These are phyloP conservation scores for Diaporthe sp. DNA, from an alignment of 2,329 filamentous ascomycete species.

Conservation along the genomic window DNA sequence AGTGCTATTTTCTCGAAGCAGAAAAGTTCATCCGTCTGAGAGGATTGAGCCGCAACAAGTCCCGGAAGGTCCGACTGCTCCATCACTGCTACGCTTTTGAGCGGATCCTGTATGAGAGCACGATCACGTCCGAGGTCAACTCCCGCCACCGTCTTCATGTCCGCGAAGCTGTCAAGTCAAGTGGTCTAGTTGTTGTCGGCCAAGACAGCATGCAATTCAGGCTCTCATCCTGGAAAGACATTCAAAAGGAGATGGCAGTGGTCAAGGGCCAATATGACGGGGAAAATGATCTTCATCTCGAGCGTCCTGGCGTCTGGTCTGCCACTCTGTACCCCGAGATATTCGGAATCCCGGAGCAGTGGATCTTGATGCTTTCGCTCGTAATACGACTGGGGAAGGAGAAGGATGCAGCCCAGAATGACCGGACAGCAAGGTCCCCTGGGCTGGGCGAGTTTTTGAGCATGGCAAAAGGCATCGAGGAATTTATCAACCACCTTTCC, in stretches of 20 bases:
- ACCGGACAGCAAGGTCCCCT: constrained; percentile 32
- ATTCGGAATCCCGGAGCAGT: constrained; percentile 55
- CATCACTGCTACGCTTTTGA: constrained; percentile 59
- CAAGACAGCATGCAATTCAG: constrained; percentile 52
- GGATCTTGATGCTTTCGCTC: constrained; percentile 51
- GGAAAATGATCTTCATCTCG: constrained; percentile 57
- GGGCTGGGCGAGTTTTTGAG: constrained; percentile 49
- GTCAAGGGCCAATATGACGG: constrained; percentile 53
- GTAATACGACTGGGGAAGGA: constrained; percentile 55
- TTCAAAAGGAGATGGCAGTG: constrained; percentile 50
- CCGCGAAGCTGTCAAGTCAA: constrained; percentile 43
- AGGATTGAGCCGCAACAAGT: constrained; percentile 54
- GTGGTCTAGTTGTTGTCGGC: constrained; percentile 35
- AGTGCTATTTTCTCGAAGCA: constrained; percentile 55
- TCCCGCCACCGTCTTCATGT: constrained; percentile 43
- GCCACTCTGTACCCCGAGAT: constrained; percentile 57
- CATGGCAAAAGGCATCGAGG: constrained; percentile 52
- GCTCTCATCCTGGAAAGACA: constrained; percentile 48
- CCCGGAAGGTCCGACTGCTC: constrained; percentile 56
- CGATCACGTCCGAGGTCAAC: constrained; percentile 45
- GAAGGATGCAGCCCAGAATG: constrained; percentile 49
- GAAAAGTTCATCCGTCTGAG: constrained; percentile 56
- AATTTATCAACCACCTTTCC: constrained; percentile 47
- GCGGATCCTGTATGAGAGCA: constrained; percentile 56
- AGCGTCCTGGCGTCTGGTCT: constrained; percentile 53